These are phyloP conservation scores for Apiotrichum domesticum DNA, from an alignment of 1,284 basidiomycete genomes.

Conservation along the genomic window DNA sequence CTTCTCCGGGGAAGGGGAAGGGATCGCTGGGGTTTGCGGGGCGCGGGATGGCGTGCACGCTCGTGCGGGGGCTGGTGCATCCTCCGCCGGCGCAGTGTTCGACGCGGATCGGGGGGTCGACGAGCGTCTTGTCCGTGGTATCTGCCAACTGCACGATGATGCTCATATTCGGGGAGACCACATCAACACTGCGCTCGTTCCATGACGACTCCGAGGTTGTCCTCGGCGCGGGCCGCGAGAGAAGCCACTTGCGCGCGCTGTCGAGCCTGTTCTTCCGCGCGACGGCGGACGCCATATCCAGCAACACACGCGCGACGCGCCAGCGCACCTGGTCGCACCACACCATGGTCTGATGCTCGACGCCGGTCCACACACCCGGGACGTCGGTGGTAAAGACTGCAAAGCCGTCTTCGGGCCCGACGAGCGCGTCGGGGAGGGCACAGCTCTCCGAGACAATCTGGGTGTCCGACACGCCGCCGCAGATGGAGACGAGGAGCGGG, in stretches of 20 bases:
- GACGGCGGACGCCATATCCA: slow-evolving; percentile 56
- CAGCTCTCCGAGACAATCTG: slow-evolving; percentile 92
- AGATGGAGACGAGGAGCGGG: slow-evolving; percentile 70
- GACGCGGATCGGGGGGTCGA: not conserved
- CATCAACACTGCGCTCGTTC: not conserved
- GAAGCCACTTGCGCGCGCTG: slow-evolving; percentile 12
- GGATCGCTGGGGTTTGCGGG: slow-evolving; percentile 13
- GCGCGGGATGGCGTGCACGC: slow-evolving; percentile 10
- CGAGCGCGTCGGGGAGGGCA: slow-evolving; percentile 52
- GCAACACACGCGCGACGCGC: slow-evolving; percentile 69
- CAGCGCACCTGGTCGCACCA: slow-evolving; percentile 98
- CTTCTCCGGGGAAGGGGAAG: slow-evolving; percentile 40
- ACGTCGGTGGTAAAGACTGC: slow-evolving; percentile 81
- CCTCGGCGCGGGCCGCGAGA: not conserved
- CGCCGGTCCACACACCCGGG: slow-evolving; percentile 86
- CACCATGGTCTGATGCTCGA: slow-evolving; percentile 93
- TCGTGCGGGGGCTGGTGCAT: not conserved
- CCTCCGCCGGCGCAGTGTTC: slow-evolving; percentile 2
- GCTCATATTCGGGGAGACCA: slow-evolving; percentile 13
- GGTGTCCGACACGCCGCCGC: slow-evolving; percentile 85
- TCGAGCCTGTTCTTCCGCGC: slow-evolving; percentile 9
- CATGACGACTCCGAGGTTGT: not conserved
- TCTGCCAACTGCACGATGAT: slow-evolving; percentile 7
- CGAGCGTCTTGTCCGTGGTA: not conserved
- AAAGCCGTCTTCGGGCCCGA: slow-evolving; percentile 51